phyloP scores from a whole-genome alignment of 169 alveolate species.

The Plasmodium berghei region DNA sequence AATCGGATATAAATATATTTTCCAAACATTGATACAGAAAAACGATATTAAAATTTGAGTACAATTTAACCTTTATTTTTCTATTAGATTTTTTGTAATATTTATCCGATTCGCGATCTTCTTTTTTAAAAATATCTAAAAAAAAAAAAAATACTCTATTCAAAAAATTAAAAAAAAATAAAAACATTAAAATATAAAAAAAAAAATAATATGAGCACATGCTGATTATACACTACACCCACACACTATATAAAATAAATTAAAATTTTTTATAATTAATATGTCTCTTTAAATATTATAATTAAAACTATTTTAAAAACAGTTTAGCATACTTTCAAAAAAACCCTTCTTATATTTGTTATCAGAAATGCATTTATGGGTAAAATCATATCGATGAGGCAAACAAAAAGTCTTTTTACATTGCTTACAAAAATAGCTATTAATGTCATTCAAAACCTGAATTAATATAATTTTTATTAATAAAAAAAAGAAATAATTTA shows the following conservation, averaged over 20 bases:
- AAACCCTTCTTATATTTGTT: conserved; percentile 19
- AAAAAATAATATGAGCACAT: neutral
- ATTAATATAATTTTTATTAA: neutral
- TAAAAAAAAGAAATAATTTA: neutral
- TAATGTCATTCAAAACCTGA: conserved; percentile 66
- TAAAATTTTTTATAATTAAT: neutral
- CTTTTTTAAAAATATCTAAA: conserved; percentile 4
- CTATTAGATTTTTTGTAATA: neutral
- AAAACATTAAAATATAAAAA: neutral
- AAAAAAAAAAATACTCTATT: conserved; percentile 58
- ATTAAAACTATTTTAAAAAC: neutral
- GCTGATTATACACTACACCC: neutral
- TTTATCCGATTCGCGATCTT: neutral
- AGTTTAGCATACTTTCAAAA: conserved; percentile 22
- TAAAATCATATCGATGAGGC: conserved; percentile 26
- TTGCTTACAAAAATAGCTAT: conserved; percentile 46
- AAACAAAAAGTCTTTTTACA: conserved; percentile 65
- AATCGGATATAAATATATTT: neutral
- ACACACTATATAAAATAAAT: neutral
- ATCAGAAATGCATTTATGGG: conserved; percentile 31
- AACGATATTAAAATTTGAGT: too few relatives aligned
- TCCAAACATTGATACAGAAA: neutral
- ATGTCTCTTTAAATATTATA: neutral
- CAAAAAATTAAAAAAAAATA: conserved; percentile 25
- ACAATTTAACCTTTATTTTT: neutral